These are phyloP conservation scores for Cephalotrichum gorgonifer DNA, from an alignment of 2,329 filamentous ascomycete species.

Conservation along the genomic window DNA sequence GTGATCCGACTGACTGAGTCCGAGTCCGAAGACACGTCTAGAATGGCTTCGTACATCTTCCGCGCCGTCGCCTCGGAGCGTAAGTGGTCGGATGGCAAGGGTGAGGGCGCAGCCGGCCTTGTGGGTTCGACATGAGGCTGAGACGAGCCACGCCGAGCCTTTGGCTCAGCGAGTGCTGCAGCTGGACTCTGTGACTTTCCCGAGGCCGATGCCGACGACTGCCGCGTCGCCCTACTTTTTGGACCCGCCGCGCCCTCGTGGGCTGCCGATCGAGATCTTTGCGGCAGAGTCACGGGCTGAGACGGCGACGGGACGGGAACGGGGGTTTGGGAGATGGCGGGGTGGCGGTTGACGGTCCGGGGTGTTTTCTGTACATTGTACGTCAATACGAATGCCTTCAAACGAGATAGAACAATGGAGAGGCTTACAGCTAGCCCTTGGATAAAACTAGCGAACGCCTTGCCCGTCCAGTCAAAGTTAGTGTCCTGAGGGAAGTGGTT, in stretches of 20 bases:
- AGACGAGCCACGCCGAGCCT: neutral
- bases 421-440: slow-evolving; percentile 8
- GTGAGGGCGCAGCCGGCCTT: neutral
- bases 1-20: slow-evolving; percentile 14
- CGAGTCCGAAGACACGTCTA: slow-evolving; percentile 4
- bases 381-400: no score
- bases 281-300: neutral
- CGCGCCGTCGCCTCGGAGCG: neutral
- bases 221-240: neutral
- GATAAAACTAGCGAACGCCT: slow-evolving; percentile 40
- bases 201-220: neutral
- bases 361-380: neutral
- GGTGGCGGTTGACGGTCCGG: slow-evolving; percentile 5
- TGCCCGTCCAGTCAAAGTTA: slow-evolving; percentile 30
- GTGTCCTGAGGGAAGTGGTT: slow-evolving; percentile 36
- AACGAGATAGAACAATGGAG: neutral
- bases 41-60: neutral
- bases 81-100: neutral
- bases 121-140: neutral
- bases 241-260: neutral
- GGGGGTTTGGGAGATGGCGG: neutral
- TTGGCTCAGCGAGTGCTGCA: neutral
- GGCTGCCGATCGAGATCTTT: neutral
- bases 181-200: neutral
- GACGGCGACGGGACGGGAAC: neutral